Base-by-base conservation (phyloP, 2,329 filamentous ascomycete species). In the Coleophoma crateriformis region DNA sequence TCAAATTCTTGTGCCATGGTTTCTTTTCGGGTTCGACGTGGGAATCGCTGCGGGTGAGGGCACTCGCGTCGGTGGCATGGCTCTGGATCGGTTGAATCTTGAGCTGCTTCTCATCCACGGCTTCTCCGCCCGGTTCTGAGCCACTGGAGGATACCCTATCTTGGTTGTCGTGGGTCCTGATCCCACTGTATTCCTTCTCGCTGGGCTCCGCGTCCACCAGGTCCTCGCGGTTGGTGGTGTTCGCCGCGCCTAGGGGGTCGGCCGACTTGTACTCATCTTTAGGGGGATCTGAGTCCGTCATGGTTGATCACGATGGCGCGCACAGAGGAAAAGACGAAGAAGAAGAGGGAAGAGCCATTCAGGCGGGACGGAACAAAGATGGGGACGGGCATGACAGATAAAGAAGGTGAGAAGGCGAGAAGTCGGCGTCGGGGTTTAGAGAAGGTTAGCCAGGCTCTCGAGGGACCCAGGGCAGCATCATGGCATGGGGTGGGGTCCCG, bases 1-100 rank as follows among this genome's bases (percentile, higher is more conserved):
- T 86, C 33, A 74, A 57, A 39, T 73, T 79, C 61, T 79, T 79
- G 64, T 82, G 77, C 82, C 86, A 89, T 63, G 79, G 75, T 58
- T 75, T 80, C 62, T 76, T 69, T 46, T 65, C 54, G 43, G 62
- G 52, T 17, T 40, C 45, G 7, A 61, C 48, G 61, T 62, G 58
- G 61, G 58, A 58, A 60, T 64, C 62, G 2, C 69, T 70, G 14
- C 68, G 68, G 7, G 74, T 76, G 33, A 72, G 56, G 6, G 69
- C 71, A 57, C 78, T 82, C 41, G 71, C 69, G 17, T 74, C 74
- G 40, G 80, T 83, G 32, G 75, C 78, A 61, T 74, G 68, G 55
- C 77, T 84, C 55, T 71, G 72, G 27, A 73, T 73, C 41, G 67
- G 70, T 48, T 66, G 64, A 47, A 78, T 50, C 42, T 67, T 61